Evolutionary conservation across 768 basidiomycete species (phyloP), one percentile per base, ranked within the genome.

Genomic region (Tubosaeta sp.): DNA sequence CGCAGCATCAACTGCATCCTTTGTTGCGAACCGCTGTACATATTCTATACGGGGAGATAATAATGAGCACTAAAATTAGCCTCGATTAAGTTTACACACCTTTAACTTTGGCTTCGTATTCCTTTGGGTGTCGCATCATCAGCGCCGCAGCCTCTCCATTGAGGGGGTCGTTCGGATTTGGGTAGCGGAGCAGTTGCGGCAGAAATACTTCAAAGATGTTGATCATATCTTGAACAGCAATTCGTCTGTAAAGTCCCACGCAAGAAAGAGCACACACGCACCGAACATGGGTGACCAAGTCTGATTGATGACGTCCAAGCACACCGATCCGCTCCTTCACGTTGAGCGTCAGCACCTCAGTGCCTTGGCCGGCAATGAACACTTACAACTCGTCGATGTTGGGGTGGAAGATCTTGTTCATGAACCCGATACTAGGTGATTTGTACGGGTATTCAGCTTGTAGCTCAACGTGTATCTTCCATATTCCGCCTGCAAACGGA

Each of bases 221-320:
- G 76, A 97, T 91, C 88, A 98, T 94, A 72, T 98, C 95, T 97
- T 62, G 44, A 18, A 40, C 44, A 16, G 42, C 36, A 21, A 13
- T 32, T 57, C 44, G 55, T 51, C 49, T 31, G 31, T 25, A 8
- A 6, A 22, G 31, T 40, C 43, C 13, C 44, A 46, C 34, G 11
- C n/a, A 41, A 51, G 7, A n/a, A 4, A 46, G 27, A 40, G 41
- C 12, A 30, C 42, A 44, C 44, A 75, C 87, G 66, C 66, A 94
- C 94, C 94, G 67, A 96, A 99, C 96, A 99, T 98, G 2, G 96
- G 96, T 36, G 96, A 98, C 96, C 96, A 99, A 14, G 95, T 96
- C 74, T 97, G 94, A 67, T 97, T 97, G 69, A 97, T 97, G 36
- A 97, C 96, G 70, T 98, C 96, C 56, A 99, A 76, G 70, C 96